Base-by-base conservation (phyloP, 1,284 basidiomycete genomes). In the Xanthoconium separans region DNA sequence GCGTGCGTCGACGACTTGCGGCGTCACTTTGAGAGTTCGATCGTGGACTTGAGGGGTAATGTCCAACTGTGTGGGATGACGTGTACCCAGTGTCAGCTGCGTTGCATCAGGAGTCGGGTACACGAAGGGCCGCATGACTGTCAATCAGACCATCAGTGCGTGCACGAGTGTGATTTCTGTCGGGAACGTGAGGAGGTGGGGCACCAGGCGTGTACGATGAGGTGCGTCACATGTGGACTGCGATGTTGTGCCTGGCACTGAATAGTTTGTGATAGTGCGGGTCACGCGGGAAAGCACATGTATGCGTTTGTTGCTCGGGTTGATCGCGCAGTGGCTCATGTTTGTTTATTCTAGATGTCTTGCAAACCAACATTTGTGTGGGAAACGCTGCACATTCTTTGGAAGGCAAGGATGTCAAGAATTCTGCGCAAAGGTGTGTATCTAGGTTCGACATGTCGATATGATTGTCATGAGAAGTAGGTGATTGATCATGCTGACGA, bases 221-320 rank as follows among this genome's bases (percentile, higher is more conserved):
- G 68, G 82, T 83, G 58, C 44, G 78, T 71, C 10, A 22, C 11
- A 6, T 31, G 27, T 45, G 0, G 6, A 27, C 43, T 20, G 4
- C 24, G 9, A 11, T 37, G 5, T 11, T 16, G 1, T 24, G 0
- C 10, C 15, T 8, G 2, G 16, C 46, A 7, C 40, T 51, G 27
- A 56, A 12, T 42, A 22, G 3, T 0, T 40, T 27, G 16, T 1
- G 1, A 6, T 51, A 85, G 83, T 15, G 83, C 81, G 13, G 82
- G 84, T 0, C 83, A 85, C 55, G 63, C 74, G 10, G 80, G 81
- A 16, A 69, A 65, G 9, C 83, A 85, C 57, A 74, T 82, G 81
- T 82, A 45, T 2, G 65, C 47, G 72, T 56, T 43, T 11, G 18
- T 22, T 46, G 4, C 9, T 16, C 24, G 42, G 1, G 1, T 2